These are phyloP conservation scores for Mortierella sp. DNA, from an alignment of 371 early-diverging fungal genomes.

Conservation along the genomic window DNA sequence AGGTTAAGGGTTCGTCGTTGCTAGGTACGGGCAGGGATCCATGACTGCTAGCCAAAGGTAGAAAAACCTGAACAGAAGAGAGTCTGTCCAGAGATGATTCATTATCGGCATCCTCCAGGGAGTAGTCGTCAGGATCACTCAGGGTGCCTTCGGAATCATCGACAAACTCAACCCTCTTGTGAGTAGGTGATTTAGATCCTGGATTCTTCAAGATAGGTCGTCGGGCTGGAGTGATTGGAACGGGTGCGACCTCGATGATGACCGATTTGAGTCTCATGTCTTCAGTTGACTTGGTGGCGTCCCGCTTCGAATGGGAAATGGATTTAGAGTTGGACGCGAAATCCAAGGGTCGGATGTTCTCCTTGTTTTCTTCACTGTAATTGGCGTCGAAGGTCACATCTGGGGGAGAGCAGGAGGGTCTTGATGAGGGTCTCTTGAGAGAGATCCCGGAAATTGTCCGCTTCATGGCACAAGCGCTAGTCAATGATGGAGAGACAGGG, in stretches of 20 bases:
- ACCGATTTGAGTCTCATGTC: background rate
- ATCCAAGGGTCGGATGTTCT: background rate
- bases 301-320: slow-evolving; percentile 2
- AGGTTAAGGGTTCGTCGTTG: no score
- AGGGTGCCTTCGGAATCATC: slow-evolving; percentile 34
- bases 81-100: background rate
- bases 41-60: no score
- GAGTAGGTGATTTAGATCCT: slow-evolving; percentile 26
- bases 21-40: no score
- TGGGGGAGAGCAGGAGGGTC: background rate
- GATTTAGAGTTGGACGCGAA: background rate
- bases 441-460: slow-evolving; percentile 40
- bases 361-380: background rate
- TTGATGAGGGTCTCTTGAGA: slow-evolving; percentile 38
- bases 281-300: slow-evolving; percentile 20
- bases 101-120: slow-evolving; percentile 2
- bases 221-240: slow-evolving; percentile 1
- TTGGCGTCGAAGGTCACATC: background rate
- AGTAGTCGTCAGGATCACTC: slow-evolving; percentile 32
- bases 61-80: background rate
- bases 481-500: background rate
- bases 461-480: slow-evolving; percentile 25
- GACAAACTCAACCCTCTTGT: slow-evolving; percentile 45
- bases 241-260: slow-evolving; percentile 16
- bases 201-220: slow-evolving; percentile 36